phyloP scores from a whole-genome alignment of 1,284 basidiomycete species.

The Binderoboletus segoi region DNA sequence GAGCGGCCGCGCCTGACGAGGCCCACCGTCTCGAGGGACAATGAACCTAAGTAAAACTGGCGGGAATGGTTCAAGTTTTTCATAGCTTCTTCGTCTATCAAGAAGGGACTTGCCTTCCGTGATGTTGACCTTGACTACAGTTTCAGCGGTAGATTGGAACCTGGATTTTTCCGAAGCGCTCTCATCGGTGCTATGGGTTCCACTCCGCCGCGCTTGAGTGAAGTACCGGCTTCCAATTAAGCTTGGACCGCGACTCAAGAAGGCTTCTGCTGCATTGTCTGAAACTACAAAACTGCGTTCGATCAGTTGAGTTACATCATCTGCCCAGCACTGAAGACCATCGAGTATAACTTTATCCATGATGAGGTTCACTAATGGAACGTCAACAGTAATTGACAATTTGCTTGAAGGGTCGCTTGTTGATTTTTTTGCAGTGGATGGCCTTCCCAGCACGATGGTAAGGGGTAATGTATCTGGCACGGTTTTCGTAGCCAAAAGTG shows the following conservation, averaged over 20 bases:
- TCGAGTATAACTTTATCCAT: constrained; percentile 70
- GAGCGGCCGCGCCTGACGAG: constrained; percentile 45
- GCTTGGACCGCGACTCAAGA: constrained; percentile 59
- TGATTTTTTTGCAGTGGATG: constrained; percentile 6
- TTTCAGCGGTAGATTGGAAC: constrained; percentile 41
- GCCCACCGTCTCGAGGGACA: constrained; percentile 40
- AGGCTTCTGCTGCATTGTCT: constrained; percentile 37
- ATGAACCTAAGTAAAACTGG: constrained; percentile 47
- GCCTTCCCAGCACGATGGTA: constrained; percentile 24
- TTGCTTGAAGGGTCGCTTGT: constrained; percentile 17
- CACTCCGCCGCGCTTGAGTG: constrained; percentile 54
- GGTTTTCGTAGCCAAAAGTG: constrained; percentile 30
- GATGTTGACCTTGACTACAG: constrained; percentile 53
- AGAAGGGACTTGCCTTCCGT: constrained; percentile 52
- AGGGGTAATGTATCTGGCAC: constrained; percentile 20
- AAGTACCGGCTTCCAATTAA: constrained; percentile 87
- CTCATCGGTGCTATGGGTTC: constrained; percentile 42
- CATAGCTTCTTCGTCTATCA: neutral
- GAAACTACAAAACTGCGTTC: constrained; percentile 41
- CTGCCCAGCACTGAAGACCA: constrained; percentile 81
- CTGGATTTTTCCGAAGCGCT: constrained; percentile 29
- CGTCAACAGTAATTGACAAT: constrained; percentile 48
- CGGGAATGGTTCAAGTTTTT: neutral
- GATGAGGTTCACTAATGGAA: constrained; percentile 68
- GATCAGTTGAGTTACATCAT: constrained; percentile 76